Evolutionary conservation across 2,329 filamentous ascomycete species (phyloP).

Genomic region (Zasmidium angulare): DNA sequence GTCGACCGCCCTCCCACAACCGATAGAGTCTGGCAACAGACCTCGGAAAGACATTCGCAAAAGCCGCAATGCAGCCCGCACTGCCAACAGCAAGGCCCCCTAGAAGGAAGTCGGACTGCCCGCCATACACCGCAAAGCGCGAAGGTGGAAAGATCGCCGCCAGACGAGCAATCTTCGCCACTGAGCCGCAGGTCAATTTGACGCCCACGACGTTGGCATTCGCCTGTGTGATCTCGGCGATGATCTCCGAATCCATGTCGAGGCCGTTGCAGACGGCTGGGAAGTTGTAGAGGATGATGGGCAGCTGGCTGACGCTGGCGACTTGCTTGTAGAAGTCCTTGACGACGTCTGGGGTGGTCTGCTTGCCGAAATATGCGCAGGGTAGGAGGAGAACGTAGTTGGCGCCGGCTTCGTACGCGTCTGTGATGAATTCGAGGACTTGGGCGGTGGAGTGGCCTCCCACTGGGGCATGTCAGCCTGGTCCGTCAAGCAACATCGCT

Average conservation of each 20-base stretch:
- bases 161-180: constrained; percentile 61
- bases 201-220: constrained; percentile 61
- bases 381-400: constrained; percentile 63
- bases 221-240: constrained; percentile 53
- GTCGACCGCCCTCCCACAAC: constrained; percentile 59
- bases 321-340: constrained; percentile 61
- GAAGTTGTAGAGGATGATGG: constrained; percentile 68
- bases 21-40: constrained; percentile 59
- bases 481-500: neutral
- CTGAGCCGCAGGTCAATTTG: constrained; percentile 64
- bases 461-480: constrained; percentile 34
- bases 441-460: constrained; percentile 65
- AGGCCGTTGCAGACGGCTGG: constrained; percentile 67
- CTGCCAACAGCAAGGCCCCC: constrained; percentile 49
- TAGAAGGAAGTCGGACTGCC: constrained; percentile 66
- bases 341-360: constrained; percentile 58
- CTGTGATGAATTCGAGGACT: constrained; percentile 58
- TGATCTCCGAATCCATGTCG: constrained; percentile 65
- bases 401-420: constrained; percentile 61
- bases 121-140: constrained; percentile 64
- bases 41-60: constrained; percentile 57
- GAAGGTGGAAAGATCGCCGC: constrained; percentile 53
- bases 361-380: constrained; percentile 65
- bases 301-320: constrained; percentile 53
- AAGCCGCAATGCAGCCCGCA: constrained; percentile 53